These are phyloP conservation scores for Penicillium paradoxum DNA, from an alignment of 495 filamentous ascomycete genomes.

Conservation along the genomic window DNA sequence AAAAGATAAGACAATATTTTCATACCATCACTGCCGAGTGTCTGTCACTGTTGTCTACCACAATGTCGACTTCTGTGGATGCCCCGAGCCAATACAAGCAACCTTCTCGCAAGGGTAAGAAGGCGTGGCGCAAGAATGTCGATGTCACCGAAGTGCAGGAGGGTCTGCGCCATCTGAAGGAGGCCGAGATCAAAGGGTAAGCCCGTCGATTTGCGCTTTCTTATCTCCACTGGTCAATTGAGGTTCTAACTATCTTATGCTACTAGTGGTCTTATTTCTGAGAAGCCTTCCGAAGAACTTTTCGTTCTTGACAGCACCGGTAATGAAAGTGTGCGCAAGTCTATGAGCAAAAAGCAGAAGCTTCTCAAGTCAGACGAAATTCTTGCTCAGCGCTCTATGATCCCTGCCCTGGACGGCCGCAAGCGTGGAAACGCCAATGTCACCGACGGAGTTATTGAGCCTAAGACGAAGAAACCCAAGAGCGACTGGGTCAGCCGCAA, in stretches of 20 bases:
- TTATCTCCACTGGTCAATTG: not conserved
- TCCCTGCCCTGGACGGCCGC: slow-evolving; percentile 67
- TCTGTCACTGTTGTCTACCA: slow-evolving; percentile 10
- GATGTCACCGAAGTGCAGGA: slow-evolving; percentile 79
- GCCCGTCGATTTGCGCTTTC: slow-evolving; percentile 9
- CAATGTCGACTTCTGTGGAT: slow-evolving; percentile 35
- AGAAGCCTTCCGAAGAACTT: slow-evolving; percentile 71
- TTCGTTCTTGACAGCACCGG: slow-evolving; percentile 79
- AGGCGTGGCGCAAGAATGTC: slow-evolving; percentile 97
- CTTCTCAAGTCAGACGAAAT: slow-evolving; percentile 86
- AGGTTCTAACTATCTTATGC: slow-evolving; percentile 4
- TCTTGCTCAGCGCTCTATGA: slow-evolving; percentile 72
- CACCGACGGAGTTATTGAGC: slow-evolving; percentile 63
- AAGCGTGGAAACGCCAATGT: slow-evolving; percentile 61
- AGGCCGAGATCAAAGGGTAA: slow-evolving; percentile 86
- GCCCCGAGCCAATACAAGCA: slow-evolving; percentile 65
- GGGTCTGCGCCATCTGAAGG: slow-evolving; percentile 76
- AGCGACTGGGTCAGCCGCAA: slow-evolving; percentile 72
- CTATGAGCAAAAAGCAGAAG: slow-evolving; percentile 62
- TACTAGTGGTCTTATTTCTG: slow-evolving; percentile 71
- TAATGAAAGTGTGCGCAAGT: slow-evolving; percentile 54
- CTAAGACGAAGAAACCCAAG: slow-evolving; percentile 63
- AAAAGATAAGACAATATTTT: slow-evolving; percentile 23
- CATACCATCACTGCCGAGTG: not conserved
- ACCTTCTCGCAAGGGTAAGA: slow-evolving; percentile 93